These are phyloP conservation scores for Coriolopsis trogii DNA, from an alignment of 1,284 basidiomycete species.

Conservation along the genomic window DNA sequence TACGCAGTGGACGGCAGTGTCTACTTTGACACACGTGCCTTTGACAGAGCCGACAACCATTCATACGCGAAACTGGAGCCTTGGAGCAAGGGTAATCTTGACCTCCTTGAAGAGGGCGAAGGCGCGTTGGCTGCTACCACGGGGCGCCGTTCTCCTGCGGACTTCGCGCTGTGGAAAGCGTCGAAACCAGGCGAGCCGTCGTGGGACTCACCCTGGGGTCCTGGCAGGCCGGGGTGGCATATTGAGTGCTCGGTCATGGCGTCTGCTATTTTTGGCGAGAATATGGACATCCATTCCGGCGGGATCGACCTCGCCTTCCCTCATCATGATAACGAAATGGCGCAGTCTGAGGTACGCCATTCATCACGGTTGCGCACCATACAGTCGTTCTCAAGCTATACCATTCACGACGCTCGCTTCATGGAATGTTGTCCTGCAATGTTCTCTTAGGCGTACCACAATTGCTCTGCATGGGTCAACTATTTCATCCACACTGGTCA, in stretches of 20 bases:
- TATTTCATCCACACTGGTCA: constrained; percentile 99
- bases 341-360: constrained; percentile 85
- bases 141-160: constrained; percentile 70
- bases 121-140: constrained; percentile 69
- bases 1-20: constrained; percentile 91
- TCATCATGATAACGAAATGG: constrained; percentile 99
- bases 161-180: constrained; percentile 99
- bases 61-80: constrained; percentile 96
- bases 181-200: constrained; percentile 98
- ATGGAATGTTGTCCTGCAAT: neutral
- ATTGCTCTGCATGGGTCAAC: constrained; percentile 95
- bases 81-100: constrained; percentile 92
- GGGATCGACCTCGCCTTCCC: constrained; percentile 98
- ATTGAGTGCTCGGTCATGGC: constrained; percentile 99
- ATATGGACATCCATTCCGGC: constrained; percentile 98
- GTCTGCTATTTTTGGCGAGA: constrained; percentile 86
- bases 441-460: constrained; percentile 79
- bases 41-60: constrained; percentile 77
- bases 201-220: constrained; percentile 97
- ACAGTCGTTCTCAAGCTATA: too few relatives aligned
- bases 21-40: constrained; percentile 92
- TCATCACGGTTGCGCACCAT: neutral
- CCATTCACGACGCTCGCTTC: too few relatives aligned
- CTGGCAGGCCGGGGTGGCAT: constrained; percentile 98
- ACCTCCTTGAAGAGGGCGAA: constrained; percentile 92